phyloP scores from a whole-genome alignment of 2,329 filamentous ascomycete genomes.

The Fusarium abutilonis region DNA sequence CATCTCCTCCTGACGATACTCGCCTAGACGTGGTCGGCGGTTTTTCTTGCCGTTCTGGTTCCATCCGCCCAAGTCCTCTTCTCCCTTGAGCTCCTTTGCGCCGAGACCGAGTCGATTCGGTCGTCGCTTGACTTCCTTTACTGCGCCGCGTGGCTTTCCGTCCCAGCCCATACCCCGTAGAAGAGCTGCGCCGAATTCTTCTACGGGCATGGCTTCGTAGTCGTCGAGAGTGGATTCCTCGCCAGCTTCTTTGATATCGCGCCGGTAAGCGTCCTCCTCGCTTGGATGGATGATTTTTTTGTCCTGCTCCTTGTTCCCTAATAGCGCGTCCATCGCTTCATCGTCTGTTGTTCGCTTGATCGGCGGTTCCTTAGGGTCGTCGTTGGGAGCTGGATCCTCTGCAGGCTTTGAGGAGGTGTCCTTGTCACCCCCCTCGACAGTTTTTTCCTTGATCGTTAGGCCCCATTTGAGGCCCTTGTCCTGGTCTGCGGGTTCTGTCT shows the following conservation, averaged over 20 bases:
- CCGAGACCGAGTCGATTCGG: constrained; percentile 88
- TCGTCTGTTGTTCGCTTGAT: constrained; percentile 52
- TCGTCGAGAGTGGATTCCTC: constrained; percentile 81
- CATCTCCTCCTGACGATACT: constrained; percentile 59
- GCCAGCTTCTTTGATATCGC: constrained; percentile 76
- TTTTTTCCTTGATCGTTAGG: constrained; percentile 57
- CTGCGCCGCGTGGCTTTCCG: constrained; percentile 64
- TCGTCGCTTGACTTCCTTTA: constrained; percentile 74
- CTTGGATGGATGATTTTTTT: constrained; percentile 65
- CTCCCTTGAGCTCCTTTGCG: constrained; percentile 79
- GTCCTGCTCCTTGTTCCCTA: constrained; percentile 62
- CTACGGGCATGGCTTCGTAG: constrained; percentile 89
- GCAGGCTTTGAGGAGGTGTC: constrained; percentile 22
- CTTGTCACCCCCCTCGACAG: constrained; percentile 65
- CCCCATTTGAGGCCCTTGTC: constrained; percentile 67
- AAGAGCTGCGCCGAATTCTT: constrained; percentile 92
- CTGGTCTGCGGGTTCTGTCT: constrained; percentile 56
- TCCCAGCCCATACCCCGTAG: constrained; percentile 97
- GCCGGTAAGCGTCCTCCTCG: constrained; percentile 75
- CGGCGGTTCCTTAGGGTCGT: constrained; percentile 17
- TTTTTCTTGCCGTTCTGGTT: constrained; percentile 71
- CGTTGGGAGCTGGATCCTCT: constrained; percentile 9
- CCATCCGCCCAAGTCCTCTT: constrained; percentile 81
- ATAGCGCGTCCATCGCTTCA: constrained; percentile 72
- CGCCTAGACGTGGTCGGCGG: constrained; percentile 58